Evolutionary conservation across 2,329 filamentous ascomycete genomes (phyloP), one percentile per base, ranked within the genome.

Genomic region (Phialophora verrucosa): DNA sequence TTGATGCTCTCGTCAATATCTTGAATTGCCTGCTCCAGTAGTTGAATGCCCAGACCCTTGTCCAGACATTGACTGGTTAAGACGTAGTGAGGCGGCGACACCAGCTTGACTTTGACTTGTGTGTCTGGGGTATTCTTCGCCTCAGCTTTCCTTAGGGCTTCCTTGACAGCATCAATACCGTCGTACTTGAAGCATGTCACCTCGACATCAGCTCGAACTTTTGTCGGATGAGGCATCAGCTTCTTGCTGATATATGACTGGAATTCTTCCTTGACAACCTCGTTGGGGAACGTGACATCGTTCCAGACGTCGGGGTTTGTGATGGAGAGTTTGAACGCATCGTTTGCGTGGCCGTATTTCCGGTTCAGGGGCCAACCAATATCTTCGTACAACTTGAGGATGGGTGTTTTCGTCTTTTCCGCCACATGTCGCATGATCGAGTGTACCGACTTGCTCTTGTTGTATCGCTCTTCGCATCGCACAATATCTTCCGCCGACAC

Each of bases 401-500:
- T 96, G n/a, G 94, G 93, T 32, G 89, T 91, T 77, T 91, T 89
- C 51, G 93, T 96, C 87, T 97, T 97, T 84, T 99, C 93, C 73
- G 95, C 94, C 70, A 99, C 95, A 80, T 99, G 95, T 79, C 94
- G 90, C 91, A 99, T 94, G 81, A 99, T 97, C 62, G 92, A 96
- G 82, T 99, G 95, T 49, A 98, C 95, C 85, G 97, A 96, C 85
- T 99, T 99, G 84, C 92, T 92, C 89, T 99, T 99, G 88, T 99
- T 99, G 87, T 97, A 99, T 74, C 95, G 89, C 84, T 99, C 95
- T 79, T 99, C 95, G 79, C 96, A 99, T 84, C 97, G 97, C 74
- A 97, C 86, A 71, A 98, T 95, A 83, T 99, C 95, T 80, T 99
- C 95, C 53, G 95, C 91, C 51, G 93, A 97, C 67, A 99, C 95